Evolutionary conservation across 2,329 filamentous ascomycete species (phyloP).

Genomic region (Exophiala lecanii-corni): DNA sequence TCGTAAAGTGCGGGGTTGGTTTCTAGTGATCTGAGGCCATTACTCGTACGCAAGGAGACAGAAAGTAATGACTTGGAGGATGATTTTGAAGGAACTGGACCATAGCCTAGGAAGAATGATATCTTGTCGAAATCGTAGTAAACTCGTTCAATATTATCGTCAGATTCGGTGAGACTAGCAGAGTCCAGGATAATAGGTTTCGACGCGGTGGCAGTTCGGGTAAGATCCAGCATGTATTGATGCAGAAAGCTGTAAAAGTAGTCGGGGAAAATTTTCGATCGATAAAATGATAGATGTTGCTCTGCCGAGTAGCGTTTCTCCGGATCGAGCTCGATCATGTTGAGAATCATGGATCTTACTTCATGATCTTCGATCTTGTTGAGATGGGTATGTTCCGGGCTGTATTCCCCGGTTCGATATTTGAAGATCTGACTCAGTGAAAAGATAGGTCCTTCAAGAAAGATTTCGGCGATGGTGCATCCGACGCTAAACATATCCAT

Average conservation of each 20-base stretch:
- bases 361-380: conserved; percentile 83
- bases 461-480: conserved; percentile 94
- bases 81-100: conserved; percentile 24
- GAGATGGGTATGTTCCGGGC: conserved; percentile 74
- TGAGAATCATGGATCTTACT: conserved; percentile 79
- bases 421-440: conserved; percentile 94
- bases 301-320: conserved; percentile 89
- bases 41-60: conserved; percentile 53
- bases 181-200: conserved; percentile 63
- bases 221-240: conserved; percentile 95
- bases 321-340: conserved; percentile 95
- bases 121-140: conserved; percentile 98
- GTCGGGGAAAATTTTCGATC: conserved; percentile 83
- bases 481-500: conserved; percentile 99
- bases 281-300: conserved; percentile 89
- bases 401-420: conserved; percentile 88
- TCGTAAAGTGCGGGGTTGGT: conserved; percentile 67
- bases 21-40: conserved; percentile 52
- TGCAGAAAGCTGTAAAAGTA: conserved; percentile 98
- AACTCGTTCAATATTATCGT: conserved; percentile 89
- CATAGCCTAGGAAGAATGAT: conserved; percentile 77
- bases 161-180: conserved; percentile 76
- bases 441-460: conserved; percentile 94
- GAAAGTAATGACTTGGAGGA: conserved; percentile 30
- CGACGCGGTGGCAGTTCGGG: conserved; percentile 78